Evolutionary conservation across 2,329 filamentous ascomycete genomes (phyloP), one percentile per base, ranked within the genome.

Genomic region (Xenoacremonium recifei): DNA sequence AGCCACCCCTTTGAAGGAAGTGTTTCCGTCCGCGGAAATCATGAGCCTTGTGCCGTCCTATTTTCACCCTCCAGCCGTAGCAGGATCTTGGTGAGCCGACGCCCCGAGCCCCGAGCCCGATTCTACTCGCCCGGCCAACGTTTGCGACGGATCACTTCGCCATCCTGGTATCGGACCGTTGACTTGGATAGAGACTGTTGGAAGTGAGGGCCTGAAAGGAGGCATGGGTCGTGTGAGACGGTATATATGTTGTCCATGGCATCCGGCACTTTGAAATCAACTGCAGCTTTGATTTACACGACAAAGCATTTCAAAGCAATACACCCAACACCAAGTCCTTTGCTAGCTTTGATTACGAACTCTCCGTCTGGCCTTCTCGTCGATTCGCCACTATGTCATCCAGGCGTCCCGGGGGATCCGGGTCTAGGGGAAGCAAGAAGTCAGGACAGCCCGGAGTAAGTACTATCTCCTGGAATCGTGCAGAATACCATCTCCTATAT

Each of bases 361-460:
- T 32, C 9, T 6, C 15, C 29, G 15, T 32, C 29, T 16, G 5
- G 6, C 29, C 29, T 10, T 11, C 10, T 32, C 29, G 29, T 32
- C 29, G 15, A 32, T 30, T 23, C 30, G 12, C 18, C 20, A 30
- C 33, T 13, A 48, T 48, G 45, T 35, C 45, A n/a, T 48, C 45
- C 10, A 21, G 34, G 16, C 35, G 40, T 7, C 38, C 42, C 36
- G 38, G 45, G 9, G 40, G 43, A 23, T 32, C 20, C 37, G 40
- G 47, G 37, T 46, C 43, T 3, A 30, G 25, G 21, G 21, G 38
- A 9, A 42, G 30, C 42, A 32, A n/a, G 35, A 45, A 34, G 23
- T 45, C 46, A 1, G 33, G 31, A 37, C 30, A 34, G 16, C 21
- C 21, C 17, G 32, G 37, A 30, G 46, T 42, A 6, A 42, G 42